These are phyloP conservation scores for Ochetophila trinervis DNA, from an alignment of 306 rosid species.

Conservation along the genomic window DNA sequence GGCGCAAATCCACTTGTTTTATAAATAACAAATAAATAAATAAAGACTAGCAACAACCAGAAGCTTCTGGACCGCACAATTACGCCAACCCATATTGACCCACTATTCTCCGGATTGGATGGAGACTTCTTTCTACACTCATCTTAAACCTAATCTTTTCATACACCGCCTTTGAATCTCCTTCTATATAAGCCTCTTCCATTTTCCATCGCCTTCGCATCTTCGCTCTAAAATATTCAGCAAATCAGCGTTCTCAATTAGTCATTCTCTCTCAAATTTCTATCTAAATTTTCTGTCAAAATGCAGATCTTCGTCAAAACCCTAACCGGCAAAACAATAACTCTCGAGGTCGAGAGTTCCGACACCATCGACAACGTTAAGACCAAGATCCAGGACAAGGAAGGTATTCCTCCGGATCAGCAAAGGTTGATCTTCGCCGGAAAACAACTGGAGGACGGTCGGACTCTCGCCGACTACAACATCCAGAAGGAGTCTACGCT, in stretches of 20 bases:
- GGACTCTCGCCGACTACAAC: slow-evolving; percentile 33
- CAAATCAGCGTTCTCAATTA: too few relatives aligned
- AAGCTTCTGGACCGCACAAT: too few relatives aligned
- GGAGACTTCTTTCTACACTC: background rate
- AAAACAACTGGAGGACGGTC: slow-evolving; percentile 40
- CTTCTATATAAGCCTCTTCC: slow-evolving; percentile 5
- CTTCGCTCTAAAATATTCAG: background rate
- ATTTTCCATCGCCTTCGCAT: background rate
- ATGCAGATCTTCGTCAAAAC: slow-evolving; percentile 44
- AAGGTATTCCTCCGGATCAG: slow-evolving; percentile 34
- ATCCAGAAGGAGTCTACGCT: slow-evolving; percentile 39
- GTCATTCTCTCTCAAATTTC: background rate
- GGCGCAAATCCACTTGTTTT: too few relatives aligned
- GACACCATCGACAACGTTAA: slow-evolving; percentile 31
- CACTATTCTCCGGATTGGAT: too few relatives aligned
- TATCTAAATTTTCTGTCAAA: background rate
- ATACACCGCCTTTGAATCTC: background rate
- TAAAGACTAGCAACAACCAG: too few relatives aligned
- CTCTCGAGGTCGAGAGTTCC: slow-evolving; percentile 39
- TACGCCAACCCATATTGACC: too few relatives aligned
- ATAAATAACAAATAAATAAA: too few relatives aligned
- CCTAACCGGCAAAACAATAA: slow-evolving; percentile 40
- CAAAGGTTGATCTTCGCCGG: slow-evolving; percentile 39
- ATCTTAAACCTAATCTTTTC: background rate
- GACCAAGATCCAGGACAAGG: slow-evolving; percentile 38